Evolutionary conservation across 305 asterid genomes (phyloP).

Genomic region (Euphrasia arctica): DNA sequence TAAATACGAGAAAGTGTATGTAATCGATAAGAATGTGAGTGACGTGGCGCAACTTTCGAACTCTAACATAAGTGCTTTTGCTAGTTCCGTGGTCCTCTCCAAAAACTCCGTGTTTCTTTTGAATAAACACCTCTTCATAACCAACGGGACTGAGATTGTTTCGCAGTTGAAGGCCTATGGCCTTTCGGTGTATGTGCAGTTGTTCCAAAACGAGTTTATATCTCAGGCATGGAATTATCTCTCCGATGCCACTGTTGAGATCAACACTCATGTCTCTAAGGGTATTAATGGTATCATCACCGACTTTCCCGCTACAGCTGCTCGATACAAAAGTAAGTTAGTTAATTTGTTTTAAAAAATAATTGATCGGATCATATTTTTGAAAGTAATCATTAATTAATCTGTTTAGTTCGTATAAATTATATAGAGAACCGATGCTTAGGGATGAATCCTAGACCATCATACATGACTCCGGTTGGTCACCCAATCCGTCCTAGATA

Average conservation of each 20-base stretch:
- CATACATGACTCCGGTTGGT: too few relatives aligned
- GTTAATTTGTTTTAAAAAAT: constrained; percentile 16
- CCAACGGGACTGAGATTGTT: constrained; percentile 43
- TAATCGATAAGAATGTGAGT: background rate
- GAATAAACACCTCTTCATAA: constrained; percentile 25
- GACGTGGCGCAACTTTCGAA: constrained; percentile 35
- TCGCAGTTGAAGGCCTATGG: constrained; percentile 47
- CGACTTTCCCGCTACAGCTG: constrained; percentile 66
- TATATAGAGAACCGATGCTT: too few relatives aligned
- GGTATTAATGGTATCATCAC: constrained; percentile 58
- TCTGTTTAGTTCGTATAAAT: too few relatives aligned
- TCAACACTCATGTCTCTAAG: constrained; percentile 38
- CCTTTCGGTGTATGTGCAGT: constrained; percentile 54
- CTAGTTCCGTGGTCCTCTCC: constrained; percentile 53
- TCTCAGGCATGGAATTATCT: constrained; percentile 32
- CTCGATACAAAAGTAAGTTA: constrained; percentile 75
- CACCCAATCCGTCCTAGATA: too few relatives aligned
- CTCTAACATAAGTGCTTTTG: constrained; percentile 43
- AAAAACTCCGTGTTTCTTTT: constrained; percentile 49
- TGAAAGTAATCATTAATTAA: too few relatives aligned
- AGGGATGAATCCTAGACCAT: too few relatives aligned
- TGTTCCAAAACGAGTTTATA: constrained; percentile 65
- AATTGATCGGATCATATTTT: too few relatives aligned
- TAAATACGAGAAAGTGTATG: too few relatives aligned
- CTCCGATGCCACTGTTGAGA: constrained; percentile 30